phyloP scores from a whole-genome alignment of 257 asterid species.

The Solanum pinnatisectum region DNA sequence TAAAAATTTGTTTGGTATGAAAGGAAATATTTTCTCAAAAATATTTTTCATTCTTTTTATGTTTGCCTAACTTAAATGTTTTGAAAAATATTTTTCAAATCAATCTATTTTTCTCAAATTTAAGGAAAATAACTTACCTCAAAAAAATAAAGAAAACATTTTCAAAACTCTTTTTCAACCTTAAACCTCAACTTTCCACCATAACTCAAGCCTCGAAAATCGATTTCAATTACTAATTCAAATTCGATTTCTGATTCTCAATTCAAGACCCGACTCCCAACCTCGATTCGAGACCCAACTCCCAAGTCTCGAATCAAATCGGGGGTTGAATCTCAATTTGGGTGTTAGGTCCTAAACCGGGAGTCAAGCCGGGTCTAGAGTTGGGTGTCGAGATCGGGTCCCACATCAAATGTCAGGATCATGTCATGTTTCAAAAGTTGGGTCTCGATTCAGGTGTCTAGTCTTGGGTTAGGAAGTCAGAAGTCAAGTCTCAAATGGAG shows the following conservation, averaged over 20 bases:
- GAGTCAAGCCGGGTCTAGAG: not conserved
- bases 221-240: not conserved
- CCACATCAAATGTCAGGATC: not conserved
- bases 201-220: not conserved
- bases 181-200: not conserved
- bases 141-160: too few species aligned
- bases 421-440: not conserved
- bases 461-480: not conserved
- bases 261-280: not conserved
- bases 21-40: too few species aligned
- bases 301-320: not conserved
- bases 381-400: not conserved
- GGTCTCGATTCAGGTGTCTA: not conserved
- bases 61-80: too few species aligned
- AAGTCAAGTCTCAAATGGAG: not conserved
- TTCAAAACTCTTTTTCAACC: not conserved
- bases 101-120: too few species aligned
- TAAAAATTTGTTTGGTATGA: too few species aligned
- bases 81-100: too few species aligned
- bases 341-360: not conserved
- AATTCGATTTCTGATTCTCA: fast-evolving
- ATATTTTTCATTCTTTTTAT: too few species aligned
- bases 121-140: not conserved
- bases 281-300: not conserved
- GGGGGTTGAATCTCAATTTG: not conserved